Evolutionary conservation across 1,284 basidiomycete genomes (phyloP), one percentile per base, ranked within the genome.

Genomic region (Cerrena zonata): DNA sequence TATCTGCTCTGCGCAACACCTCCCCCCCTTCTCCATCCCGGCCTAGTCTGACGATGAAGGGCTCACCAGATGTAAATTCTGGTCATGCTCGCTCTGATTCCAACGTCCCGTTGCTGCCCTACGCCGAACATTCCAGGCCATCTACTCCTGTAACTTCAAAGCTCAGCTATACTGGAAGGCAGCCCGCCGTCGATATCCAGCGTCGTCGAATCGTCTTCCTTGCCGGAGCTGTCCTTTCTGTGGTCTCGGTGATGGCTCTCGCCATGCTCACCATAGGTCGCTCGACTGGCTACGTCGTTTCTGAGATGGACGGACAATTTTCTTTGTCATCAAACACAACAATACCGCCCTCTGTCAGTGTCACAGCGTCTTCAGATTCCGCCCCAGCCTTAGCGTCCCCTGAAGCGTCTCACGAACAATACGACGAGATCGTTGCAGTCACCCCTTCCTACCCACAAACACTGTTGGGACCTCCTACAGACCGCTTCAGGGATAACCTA

Each of bases 401-500:
- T 10, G 15, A 22, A 18, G 21, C 39, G 10, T 10, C 39, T 19
- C 15, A 15, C 18, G 21, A 15, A 10, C 7, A 5, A 10, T 7
- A 5, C 5, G 39, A 40, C 39, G 15, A 18, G 39, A 18, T 5
- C 7, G 7, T 40, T 5, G 34, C 10, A n/a, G n/a, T n/a, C n/a
- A n/a, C 34, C 10, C 39, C 39, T 7, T 26, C 42, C 15, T 39
- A 62, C 49, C 58, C 63, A 5, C 62, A 60, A 2, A 61, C 54
- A 42, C 60, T 72, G 12, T 52, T 69, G 22, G 83, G 82, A 0
- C 67, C 72, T 4, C 80, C 83, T 5, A 82, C 80, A 1, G 53
- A 64, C 41, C 71, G 68, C 37, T 84, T 84, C 65, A 69, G 79
- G 69, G 78, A 78, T 53, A 79, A 85, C 55, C 65, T 87, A 38